These are phyloP conservation scores for Elsinoe australis DNA, from an alignment of 2,329 filamentous ascomycete species.

Conservation along the genomic window DNA sequence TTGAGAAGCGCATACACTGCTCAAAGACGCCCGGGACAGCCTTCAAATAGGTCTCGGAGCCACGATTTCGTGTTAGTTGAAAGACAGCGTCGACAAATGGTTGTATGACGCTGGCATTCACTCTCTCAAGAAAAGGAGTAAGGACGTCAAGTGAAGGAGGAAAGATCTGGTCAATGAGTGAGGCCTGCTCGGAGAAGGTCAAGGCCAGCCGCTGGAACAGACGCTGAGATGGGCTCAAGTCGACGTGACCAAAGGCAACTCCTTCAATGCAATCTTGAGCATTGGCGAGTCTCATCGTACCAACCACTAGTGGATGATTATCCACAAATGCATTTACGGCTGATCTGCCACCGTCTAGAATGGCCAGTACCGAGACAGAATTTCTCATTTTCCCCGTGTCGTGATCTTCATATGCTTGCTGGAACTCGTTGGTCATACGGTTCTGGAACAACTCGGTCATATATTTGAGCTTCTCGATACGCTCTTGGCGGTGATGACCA, in stretches of 20 bases:
- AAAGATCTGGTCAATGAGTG: conserved; percentile 75
- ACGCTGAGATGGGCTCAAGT: conserved; percentile 67
- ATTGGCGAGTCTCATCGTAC: conserved; percentile 62
- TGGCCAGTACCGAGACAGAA: conserved; percentile 78
- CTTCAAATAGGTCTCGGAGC: conserved; percentile 70
- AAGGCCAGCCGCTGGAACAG: conserved; percentile 71
- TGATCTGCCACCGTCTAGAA: conserved; percentile 70
- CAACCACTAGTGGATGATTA: conserved; percentile 75
- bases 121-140: conserved; percentile 69
- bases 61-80: conserved; percentile 74
- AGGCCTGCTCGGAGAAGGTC: conserved; percentile 75
- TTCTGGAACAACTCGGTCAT: conserved; percentile 83
- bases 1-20: conserved; percentile 71
- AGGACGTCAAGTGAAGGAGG: conserved; percentile 62
- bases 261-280: conserved; percentile 75
- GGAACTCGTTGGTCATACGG: conserved; percentile 83
- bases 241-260: conserved; percentile 57
- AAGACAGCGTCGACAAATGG: conserved; percentile 82
- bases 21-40: conserved; percentile 82
- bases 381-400: conserved; percentile 84
- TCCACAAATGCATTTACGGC: conserved; percentile 76
- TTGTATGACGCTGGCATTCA: conserved; percentile 71
- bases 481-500: conserved; percentile 61
- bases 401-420: conserved; percentile 80
- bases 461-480: conserved; percentile 63